Evolutionary conservation across 83 land plant species (phyloP).

Genomic region (Picea abies): DNA sequence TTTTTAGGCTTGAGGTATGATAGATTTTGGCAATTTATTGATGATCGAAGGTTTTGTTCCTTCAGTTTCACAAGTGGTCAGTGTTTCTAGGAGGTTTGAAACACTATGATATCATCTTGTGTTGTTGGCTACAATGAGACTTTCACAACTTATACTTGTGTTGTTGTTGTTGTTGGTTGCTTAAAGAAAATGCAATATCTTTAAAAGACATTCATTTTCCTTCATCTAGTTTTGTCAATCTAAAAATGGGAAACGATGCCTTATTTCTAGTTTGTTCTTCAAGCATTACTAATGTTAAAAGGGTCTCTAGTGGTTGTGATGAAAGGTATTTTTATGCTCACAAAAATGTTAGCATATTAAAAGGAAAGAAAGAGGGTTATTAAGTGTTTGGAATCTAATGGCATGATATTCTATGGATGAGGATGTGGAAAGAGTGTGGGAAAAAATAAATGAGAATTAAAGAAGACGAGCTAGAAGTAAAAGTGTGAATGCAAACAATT

Average conservation of each 20-base stretch:
- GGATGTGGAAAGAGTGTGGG: constrained; percentile 66
- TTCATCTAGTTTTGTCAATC: constrained; percentile 30
- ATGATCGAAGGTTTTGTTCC: too few relatives aligned
- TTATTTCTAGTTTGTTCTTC: constrained; percentile 36
- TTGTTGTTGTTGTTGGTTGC: too few relatives aligned
- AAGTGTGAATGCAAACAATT: background rate
- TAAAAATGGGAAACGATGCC: constrained; percentile 40
- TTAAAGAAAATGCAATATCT: too few relatives aligned
- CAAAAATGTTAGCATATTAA: constrained; percentile 24
- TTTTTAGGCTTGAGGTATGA: too few relatives aligned
- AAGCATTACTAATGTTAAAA: background rate
- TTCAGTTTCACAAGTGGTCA: too few relatives aligned
- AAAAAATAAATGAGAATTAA: constrained; percentile 46
- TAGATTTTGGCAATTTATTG: too few relatives aligned
- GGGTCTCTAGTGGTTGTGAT: background rate
- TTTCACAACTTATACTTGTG: too few relatives aligned
- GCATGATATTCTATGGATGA: constrained; percentile 48
- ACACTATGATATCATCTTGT: too few relatives aligned
- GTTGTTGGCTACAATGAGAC: too few relatives aligned
- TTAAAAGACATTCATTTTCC: constrained; percentile 11
- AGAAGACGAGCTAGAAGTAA: constrained; percentile 38
- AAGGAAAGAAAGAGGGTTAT: constrained; percentile 7
- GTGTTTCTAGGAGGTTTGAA: too few relatives aligned
- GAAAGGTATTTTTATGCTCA: constrained; percentile 22
- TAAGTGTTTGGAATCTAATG: constrained; percentile 53